These are phyloP conservation scores for Chloris gayana DNA, from an alignment of 176 grass and related monocot species.

Conservation along the genomic window DNA sequence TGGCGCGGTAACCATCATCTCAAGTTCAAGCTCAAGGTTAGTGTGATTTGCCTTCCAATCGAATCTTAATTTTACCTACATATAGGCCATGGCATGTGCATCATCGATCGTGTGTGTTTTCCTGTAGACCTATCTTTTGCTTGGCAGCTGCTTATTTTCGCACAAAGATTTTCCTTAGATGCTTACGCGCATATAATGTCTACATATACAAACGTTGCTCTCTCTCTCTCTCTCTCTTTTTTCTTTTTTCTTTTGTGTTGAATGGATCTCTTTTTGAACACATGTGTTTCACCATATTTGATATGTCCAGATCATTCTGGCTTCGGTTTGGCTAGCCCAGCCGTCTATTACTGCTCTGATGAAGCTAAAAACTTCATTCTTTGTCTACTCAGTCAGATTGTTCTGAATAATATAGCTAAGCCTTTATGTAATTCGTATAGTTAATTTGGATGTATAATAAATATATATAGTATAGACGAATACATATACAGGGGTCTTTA, in stretches of 20 bases:
- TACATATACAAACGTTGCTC: not conserved
- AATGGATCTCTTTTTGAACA: not conserved
- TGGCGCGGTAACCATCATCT: not conserved
- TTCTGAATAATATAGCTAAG: not conserved
- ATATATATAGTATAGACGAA: not conserved
- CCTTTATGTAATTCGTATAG: not conserved
- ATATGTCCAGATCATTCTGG: not conserved
- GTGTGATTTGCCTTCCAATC: constrained; percentile 14
- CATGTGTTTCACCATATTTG: not conserved
- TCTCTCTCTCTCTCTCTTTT: not conserved
- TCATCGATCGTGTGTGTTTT: constrained; percentile 5
- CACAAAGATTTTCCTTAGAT: not conserved
- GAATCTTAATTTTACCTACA: not conserved
- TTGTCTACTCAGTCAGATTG: not conserved
- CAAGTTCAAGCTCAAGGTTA: constrained; percentile 25
- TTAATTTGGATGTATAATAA: not conserved
- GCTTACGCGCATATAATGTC: not conserved
- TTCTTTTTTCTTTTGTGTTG: not conserved
- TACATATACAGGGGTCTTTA: not conserved
- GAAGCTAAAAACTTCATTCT: not conserved
- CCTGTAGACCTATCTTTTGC: not conserved
- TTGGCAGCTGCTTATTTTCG: not conserved
- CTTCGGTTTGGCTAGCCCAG: not conserved
- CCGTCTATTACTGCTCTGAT: not conserved
- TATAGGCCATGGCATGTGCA: not conserved